A percentile compares a stretch with the other conserved stretches of the same genome.
These are phyloP conservation scores for Carex scoparia DNA, from an alignment of 176 grass and related monocot genomes.

Conservation along the genomic window DNA sequence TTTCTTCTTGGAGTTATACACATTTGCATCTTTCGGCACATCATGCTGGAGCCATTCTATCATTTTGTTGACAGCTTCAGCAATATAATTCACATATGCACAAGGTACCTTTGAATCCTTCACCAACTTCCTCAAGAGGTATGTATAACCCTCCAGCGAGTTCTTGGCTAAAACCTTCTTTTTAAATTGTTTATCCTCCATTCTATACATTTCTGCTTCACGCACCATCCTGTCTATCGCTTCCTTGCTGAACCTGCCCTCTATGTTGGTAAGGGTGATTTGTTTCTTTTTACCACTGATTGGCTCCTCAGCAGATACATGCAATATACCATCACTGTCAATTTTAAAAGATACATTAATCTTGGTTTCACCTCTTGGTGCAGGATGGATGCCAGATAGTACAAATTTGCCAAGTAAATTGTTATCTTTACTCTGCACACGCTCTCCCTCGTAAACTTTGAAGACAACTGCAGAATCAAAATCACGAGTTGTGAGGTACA, in stretches of 20 bases:
- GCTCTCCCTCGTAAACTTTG: constrained; percentile 35
- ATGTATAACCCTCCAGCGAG: constrained; percentile 62
- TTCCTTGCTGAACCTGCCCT: constrained; percentile 64
- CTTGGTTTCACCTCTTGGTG: background rate
- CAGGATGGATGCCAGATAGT: background rate
- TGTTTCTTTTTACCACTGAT: constrained; percentile 31
- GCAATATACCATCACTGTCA: constrained; percentile 18
- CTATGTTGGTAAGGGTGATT: constrained; percentile 71
- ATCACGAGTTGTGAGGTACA: background rate
- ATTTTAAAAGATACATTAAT: constrained; percentile 15
- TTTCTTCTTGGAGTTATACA: constrained; percentile 68
- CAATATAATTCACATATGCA: constrained; percentile 60
- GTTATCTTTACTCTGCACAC: constrained; percentile 17
- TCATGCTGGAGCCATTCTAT: constrained; percentile 63
- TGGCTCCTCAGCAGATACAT: constrained; percentile 29
- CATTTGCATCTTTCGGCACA: constrained; percentile 45
- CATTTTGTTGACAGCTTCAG: constrained; percentile 48
- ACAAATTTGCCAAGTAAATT: background rate
- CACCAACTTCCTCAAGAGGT: constrained; percentile 78
- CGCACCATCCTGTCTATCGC: constrained; percentile 81
- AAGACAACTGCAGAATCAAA: background rate
- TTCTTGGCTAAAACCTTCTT: constrained; percentile 85
- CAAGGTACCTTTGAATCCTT: constrained; percentile 49
- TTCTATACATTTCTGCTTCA: constrained; percentile 66
- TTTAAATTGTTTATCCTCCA: constrained; percentile 73